A percentile compares a stretch with the other conserved stretches of the same genome.
These are phyloP conservation scores for Syzygium aqueum DNA, from an alignment of 345 rosid species.

Conservation along the genomic window DNA sequence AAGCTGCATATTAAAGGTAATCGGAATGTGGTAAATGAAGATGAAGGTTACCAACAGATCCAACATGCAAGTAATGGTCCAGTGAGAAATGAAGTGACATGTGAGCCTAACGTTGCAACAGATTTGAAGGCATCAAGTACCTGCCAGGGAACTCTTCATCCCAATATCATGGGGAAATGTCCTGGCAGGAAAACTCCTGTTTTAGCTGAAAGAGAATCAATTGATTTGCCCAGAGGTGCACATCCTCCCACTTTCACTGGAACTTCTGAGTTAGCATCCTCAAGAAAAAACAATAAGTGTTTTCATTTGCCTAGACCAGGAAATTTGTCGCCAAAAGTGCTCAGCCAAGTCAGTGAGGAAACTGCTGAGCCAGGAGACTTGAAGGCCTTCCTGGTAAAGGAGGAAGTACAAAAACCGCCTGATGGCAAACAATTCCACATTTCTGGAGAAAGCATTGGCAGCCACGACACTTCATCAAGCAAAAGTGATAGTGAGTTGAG, in stretches of 20 bases:
- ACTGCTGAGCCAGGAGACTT: constrained; percentile 24
- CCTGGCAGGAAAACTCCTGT: background rate
- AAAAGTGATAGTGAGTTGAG: constrained; percentile 32
- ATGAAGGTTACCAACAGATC: constrained; percentile 6
- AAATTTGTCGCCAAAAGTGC: constrained; percentile 13
- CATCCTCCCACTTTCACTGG: background rate
- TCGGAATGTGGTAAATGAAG: constrained; percentile 15
- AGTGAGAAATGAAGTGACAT: background rate
- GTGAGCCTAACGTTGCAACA: constrained; percentile 4
- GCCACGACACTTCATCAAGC: constrained; percentile 38
- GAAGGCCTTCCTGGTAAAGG: constrained; percentile 18
- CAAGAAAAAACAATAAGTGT: constrained; percentile 19
- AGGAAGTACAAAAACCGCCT: constrained; percentile 20
- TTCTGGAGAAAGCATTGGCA: constrained; percentile 22
- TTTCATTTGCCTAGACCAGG: constrained; percentile 11
- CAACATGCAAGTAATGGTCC: constrained; percentile 4
- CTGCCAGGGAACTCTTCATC: constrained; percentile 1
- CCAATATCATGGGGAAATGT: constrained; percentile 10
- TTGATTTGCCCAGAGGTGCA: background rate
- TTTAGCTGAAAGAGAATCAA: background rate
- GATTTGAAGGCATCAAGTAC: constrained; percentile 17
- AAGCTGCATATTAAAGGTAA: constrained; percentile 45
- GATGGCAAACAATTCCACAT: constrained; percentile 18
- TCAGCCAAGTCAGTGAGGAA: constrained; percentile 14
- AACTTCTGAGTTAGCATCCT: constrained; percentile 10